Percentiles rank a stretch among this genome's conserved stretches.
phyloP scores from a whole-genome alignment of 306 rosid species.

The Glycyrrhiza uralensis region DNA sequence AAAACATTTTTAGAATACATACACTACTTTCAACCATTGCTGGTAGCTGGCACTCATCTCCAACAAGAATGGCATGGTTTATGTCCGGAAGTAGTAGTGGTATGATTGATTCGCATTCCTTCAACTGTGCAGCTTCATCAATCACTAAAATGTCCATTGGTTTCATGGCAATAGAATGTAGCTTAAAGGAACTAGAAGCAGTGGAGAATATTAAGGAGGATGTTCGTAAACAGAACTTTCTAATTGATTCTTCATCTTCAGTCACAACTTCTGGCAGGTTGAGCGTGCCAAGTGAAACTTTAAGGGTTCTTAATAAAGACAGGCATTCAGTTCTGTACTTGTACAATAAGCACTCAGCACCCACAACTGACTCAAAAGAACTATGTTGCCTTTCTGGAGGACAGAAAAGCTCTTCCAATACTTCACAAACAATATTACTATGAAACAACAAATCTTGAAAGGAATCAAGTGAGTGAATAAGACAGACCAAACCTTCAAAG shows the following conservation, averaged over 20 bases:
- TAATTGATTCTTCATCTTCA: constrained; percentile 1
- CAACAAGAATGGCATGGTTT: constrained; percentile 64
- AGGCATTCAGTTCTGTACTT: constrained; percentile 41
- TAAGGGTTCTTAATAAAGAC: constrained; percentile 38
- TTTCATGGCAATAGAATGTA: constrained; percentile 39
- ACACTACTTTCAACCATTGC: constrained; percentile 68
- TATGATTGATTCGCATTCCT: constrained; percentile 72
- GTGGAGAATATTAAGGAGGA: constrained; percentile 69
- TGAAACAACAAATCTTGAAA: constrained; percentile 40
- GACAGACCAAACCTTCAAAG: constrained; percentile 30
- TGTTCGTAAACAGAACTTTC: constrained; percentile 49
- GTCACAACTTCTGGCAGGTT: constrained; percentile 34
- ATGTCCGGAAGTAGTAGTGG: constrained; percentile 57
- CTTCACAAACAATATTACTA: constrained; percentile 30
- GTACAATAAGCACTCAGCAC: constrained; percentile 11
- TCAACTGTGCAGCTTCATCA: constrained; percentile 84
- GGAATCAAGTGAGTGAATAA: constrained; percentile 29
- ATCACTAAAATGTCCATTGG: constrained; percentile 54
- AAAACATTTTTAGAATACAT: constrained; percentile 3
- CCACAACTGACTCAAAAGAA: background rate
- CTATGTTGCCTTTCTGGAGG: background rate
- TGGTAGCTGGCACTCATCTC: constrained; percentile 78
- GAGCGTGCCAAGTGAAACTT: constrained; percentile 42
- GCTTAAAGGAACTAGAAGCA: constrained; percentile 59
- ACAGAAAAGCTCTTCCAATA: constrained; percentile 46